phyloP scores from a whole-genome alignment of 192 early-diverging fungal genomes.

The Coemansia sp. region DNA sequence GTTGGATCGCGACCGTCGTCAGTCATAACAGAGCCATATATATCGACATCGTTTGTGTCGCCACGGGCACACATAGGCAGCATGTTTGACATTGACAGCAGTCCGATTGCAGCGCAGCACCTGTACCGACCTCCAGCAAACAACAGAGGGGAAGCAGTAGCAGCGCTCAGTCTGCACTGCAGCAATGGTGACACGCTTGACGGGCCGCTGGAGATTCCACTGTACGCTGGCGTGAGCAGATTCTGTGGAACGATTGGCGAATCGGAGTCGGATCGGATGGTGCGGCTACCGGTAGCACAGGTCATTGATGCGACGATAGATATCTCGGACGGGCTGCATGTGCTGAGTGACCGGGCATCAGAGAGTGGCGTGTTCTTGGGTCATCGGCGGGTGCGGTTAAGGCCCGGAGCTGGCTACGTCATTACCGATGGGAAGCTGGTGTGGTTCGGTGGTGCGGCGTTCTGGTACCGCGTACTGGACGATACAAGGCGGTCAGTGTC shows the following conservation, averaged over 20 bases:
- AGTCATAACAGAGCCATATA: background rate
- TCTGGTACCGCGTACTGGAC: constrained; percentile 34
- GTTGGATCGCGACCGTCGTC: constrained; percentile 1
- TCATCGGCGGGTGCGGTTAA: constrained; percentile 9
- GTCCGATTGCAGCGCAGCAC: constrained; percentile 16
- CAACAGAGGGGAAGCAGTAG: background rate
- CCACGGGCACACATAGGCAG: background rate
- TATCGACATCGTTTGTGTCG: background rate
- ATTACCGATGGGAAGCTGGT: constrained; percentile 39
- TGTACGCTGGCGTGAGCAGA: constrained; percentile 1
- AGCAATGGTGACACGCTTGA: background rate
- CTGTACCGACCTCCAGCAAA: constrained; percentile 13
- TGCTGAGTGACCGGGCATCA: constrained; percentile 5
- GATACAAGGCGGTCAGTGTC: constrained; percentile 7
- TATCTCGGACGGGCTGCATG: constrained; percentile 22
- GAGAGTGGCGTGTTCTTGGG: constrained; percentile 19
- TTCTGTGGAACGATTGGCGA: background rate
- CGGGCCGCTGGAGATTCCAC: constrained; percentile 1
- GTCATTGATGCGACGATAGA: constrained; percentile 11
- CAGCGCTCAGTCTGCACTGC: constrained; percentile 4
- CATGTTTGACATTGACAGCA: background rate
- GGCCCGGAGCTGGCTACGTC: constrained; percentile 12
- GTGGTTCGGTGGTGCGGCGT: constrained; percentile 16
- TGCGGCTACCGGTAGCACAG: background rate
- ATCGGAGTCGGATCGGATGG: background rate